These are phyloP conservation scores for Lophiotrema nucula DNA, from an alignment of 495 filamentous ascomycete genomes.

Conservation along the genomic window DNA sequence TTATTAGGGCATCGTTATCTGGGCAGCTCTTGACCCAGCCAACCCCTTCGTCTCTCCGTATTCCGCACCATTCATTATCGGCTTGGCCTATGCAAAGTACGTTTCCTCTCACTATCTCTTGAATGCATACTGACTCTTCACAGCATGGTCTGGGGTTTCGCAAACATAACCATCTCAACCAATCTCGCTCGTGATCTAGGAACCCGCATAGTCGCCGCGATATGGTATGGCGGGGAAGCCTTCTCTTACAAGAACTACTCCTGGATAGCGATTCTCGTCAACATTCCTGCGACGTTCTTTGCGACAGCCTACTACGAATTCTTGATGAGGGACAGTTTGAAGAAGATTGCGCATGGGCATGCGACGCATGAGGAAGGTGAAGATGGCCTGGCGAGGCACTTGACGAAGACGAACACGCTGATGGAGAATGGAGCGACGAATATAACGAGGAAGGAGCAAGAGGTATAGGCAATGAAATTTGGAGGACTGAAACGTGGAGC, in stretches of 20 bases:
- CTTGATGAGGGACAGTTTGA: constrained; percentile 51
- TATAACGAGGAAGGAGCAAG: no score
- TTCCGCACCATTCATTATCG: constrained; percentile 50
- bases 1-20: constrained; percentile 49
- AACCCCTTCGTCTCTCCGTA: constrained; percentile 53
- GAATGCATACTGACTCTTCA: not conserved
- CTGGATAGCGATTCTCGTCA: constrained; percentile 52
- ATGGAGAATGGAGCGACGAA: constrained; percentile 4
- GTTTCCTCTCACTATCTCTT: not conserved
- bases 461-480: no score
- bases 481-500: no score
- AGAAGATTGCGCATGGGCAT: constrained; percentile 48
- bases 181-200: constrained; percentile 55
- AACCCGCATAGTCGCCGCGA: constrained; percentile 55
- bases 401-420: constrained; percentile 36
- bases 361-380: constrained; percentile 52
- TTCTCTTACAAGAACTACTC: constrained; percentile 48
- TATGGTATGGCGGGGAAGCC: constrained; percentile 52
- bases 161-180: constrained; percentile 49
- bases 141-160: constrained; percentile 52
- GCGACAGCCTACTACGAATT: constrained; percentile 53
- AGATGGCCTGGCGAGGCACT: constrained; percentile 50
- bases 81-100: constrained; percentile 46
- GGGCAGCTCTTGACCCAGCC: constrained; percentile 54
- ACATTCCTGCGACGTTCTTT: constrained; percentile 54